phyloP scores from a whole-genome alignment of 2,329 filamentous ascomycete species.

The Hawksworthiomyces lignivorus region DNA sequence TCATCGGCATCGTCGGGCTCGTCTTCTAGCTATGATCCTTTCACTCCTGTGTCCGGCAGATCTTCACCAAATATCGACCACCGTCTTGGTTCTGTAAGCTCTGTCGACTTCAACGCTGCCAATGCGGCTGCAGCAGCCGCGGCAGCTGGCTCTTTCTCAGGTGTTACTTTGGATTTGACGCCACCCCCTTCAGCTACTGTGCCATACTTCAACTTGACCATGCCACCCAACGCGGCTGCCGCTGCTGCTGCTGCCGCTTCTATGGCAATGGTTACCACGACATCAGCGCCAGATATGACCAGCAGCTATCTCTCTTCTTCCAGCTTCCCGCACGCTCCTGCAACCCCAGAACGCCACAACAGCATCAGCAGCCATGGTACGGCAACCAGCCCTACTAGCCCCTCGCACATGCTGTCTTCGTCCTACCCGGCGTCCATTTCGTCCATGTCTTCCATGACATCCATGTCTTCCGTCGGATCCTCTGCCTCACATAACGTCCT shows the following conservation, averaged over 20 bases:
- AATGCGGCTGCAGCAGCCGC: neutral
- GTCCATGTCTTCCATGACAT: conserved; percentile 33
- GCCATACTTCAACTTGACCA: conserved; percentile 11
- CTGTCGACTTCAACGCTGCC: conserved; percentile 20
- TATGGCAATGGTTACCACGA: neutral
- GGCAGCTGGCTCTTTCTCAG: conserved; percentile 17
- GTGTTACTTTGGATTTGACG: conserved; percentile 26
- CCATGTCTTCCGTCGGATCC: conserved; percentile 7
- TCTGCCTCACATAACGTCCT: neutral
- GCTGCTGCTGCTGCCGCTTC: neutral
- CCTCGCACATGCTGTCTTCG: conserved; percentile 71
- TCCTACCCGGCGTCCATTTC: conserved; percentile 77
- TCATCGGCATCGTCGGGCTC: conserved; percentile 25
- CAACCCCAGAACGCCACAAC: conserved; percentile 13
- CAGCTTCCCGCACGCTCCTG: conserved; percentile 7
- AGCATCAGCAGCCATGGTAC: conserved; percentile 13
- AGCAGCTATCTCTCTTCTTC: conserved; percentile 3
- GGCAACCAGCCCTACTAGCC: conserved; percentile 36
- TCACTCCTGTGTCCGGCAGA: conserved; percentile 36
- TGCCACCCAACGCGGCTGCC: conserved; percentile 1
- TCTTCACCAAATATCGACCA: conserved; percentile 31
- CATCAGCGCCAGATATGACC: conserved; percentile 1
- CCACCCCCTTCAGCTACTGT: conserved; percentile 24
- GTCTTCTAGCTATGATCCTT: conserved; percentile 33
- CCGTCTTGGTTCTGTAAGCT: conserved; percentile 26